phyloP scores from a whole-genome alignment of 2,329 filamentous ascomycete genomes.

The Fusarium acutatum region DNA sequence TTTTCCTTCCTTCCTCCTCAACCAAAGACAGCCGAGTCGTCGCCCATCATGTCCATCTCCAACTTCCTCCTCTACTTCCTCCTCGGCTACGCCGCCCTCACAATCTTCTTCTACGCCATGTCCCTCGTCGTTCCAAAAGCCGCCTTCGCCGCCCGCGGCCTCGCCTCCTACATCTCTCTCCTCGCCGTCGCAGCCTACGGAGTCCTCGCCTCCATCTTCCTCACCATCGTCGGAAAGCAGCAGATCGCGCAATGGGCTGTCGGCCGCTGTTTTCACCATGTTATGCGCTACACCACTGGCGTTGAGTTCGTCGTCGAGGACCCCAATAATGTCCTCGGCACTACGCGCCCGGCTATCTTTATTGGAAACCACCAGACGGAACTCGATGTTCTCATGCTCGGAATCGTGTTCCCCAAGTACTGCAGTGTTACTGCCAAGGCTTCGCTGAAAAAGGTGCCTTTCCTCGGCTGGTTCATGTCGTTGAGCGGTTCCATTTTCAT shows the following conservation, averaged over 20 bases:
- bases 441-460: conserved; percentile 78
- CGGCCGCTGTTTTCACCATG: conserved; percentile 80
- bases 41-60: conserved; percentile 49
- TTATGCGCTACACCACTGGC: conserved; percentile 79
- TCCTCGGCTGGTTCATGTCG: conserved; percentile 94
- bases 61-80: conserved; percentile 57
- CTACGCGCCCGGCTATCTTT: conserved; percentile 83
- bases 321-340: conserved; percentile 67
- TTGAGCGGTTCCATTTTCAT: conserved; percentile 94
- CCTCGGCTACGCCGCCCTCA: conserved; percentile 60
- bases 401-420: conserved; percentile 87
- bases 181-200: conserved; percentile 74
- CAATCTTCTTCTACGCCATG: conserved; percentile 67
- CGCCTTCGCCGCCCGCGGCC: conserved; percentile 73
- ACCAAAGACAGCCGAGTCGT: not conserved
- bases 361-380: conserved; percentile 97
- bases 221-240: conserved; percentile 76
- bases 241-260: conserved; percentile 87
- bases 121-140: conserved; percentile 66
- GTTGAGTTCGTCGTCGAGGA: conserved; percentile 81
- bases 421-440: conserved; percentile 94
- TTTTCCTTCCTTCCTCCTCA: not conserved
- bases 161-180: conserved; percentile 72
- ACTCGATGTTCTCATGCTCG: conserved; percentile 92
- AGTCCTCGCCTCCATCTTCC: conserved; percentile 74